Evolutionary conservation across 768 basidiomycete species (phyloP).

Genomic region (Termitomyces sp.): DNA sequence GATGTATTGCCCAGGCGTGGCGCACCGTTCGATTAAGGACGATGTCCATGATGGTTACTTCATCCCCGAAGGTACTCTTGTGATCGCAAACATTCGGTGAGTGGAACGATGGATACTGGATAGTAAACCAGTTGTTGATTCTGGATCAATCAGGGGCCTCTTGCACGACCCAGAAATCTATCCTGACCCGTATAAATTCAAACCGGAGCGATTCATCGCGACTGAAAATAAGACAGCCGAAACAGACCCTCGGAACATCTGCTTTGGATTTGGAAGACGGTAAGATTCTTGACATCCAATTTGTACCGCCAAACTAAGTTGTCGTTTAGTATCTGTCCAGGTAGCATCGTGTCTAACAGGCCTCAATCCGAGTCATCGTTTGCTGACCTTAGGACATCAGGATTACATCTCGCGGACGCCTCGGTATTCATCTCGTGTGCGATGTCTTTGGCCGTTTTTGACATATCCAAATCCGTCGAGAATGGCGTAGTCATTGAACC

Average conservation of each 20-base stretch:
- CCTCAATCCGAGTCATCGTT: slow-evolving; percentile 6
- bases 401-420: slow-evolving; percentile 53
- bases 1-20: slow-evolving; percentile 33
- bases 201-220: slow-evolving; percentile 60
- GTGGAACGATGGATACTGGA: slow-evolving; percentile 1
- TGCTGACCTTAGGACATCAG: slow-evolving; percentile 25
- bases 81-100: slow-evolving; percentile 53
- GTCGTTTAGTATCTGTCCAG: slow-evolving; percentile 44
- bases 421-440: slow-evolving; percentile 53
- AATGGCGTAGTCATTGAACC: slow-evolving; percentile 48
- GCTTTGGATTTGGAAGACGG: slow-evolving; percentile 75
- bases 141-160: slow-evolving; percentile 37
- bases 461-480: slow-evolving; percentile 46
- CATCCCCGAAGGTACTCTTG: slow-evolving; percentile 56
- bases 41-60: slow-evolving; percentile 62
- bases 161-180: slow-evolving; percentile 56
- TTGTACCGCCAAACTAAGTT: slow-evolving; percentile 7
- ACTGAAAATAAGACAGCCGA: slow-evolving; percentile 42
- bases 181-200: slow-evolving; percentile 51
- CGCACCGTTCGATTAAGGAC: slow-evolving; percentile 58
- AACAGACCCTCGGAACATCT: slow-evolving; percentile 55
- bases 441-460: slow-evolving; percentile 51
- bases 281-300: slow-evolving; percentile 22
- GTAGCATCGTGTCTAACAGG: slow-evolving; percentile 24
- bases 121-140: not conserved